Conservation (phyloP, 768 basidiomycete genomes). For the Tulasnella sp. region DNA sequence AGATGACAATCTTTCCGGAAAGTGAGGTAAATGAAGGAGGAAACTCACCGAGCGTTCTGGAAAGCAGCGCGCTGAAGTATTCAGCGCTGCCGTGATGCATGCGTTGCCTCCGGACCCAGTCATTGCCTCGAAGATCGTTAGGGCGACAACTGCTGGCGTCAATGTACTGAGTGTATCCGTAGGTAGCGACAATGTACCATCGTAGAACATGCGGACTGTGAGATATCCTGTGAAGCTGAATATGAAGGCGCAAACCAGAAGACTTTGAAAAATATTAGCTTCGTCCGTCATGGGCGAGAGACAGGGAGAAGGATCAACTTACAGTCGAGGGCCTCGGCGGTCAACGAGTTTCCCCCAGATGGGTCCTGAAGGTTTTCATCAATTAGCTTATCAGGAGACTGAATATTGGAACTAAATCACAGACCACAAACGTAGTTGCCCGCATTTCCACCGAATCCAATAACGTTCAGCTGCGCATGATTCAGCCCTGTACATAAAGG, state of each 20-base stretch:
- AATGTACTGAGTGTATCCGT: constrained; percentile 27
- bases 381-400: constrained; percentile 35
- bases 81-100: constrained; percentile 59
- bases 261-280: constrained; percentile 27
- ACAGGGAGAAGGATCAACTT: constrained; percentile 14
- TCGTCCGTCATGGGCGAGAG: neutral
- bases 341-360: constrained; percentile 75
- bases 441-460: constrained; percentile 30
- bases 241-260: constrained; percentile 48
- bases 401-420: constrained; percentile 60
- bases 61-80: constrained; percentile 76
- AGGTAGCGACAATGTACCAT: constrained; percentile 36
- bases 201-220: constrained; percentile 60
- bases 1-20: neutral
- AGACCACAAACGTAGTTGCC: neutral
- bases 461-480: constrained; percentile 72
- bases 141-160: constrained; percentile 36
- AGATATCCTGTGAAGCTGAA: constrained; percentile 61
- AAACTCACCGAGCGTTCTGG: constrained; percentile 52
- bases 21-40: neutral
- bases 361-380: constrained; percentile 72
- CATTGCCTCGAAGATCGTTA: constrained; percentile 55
- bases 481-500: constrained; percentile 30
- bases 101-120: constrained; percentile 72
- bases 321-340: constrained; percentile 49